Percentiles rank a stretch among this genome's conserved stretches.
Evolutionary conservation across 345 rosid species (phyloP).

Genomic region (Eucalyptus rudis): DNA sequence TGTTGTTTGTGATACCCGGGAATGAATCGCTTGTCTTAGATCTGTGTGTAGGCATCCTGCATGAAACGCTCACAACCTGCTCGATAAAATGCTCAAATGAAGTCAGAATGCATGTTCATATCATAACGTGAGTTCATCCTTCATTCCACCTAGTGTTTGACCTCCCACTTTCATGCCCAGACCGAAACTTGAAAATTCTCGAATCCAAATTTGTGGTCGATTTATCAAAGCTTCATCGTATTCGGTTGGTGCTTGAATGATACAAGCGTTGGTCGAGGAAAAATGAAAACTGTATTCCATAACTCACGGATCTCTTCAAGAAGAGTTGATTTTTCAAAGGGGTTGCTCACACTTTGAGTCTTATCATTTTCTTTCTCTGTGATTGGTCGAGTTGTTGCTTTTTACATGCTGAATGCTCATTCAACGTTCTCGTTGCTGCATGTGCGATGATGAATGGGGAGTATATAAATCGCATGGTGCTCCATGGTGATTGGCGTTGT

Average conservation of each 20-base stretch:
- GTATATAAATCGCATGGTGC: not conserved
- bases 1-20: not conserved
- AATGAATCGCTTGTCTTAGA: not conserved
- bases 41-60: not conserved
- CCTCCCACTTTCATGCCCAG: not conserved
- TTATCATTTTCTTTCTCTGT: not conserved
- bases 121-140: slow-evolving; percentile 26
- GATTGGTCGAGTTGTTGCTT: not conserved
- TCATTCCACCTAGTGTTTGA: not conserved
- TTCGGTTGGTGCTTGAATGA: not conserved
- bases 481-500: not conserved
- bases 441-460: not conserved
- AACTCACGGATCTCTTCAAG: not conserved
- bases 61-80: not conserved
- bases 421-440: not conserved
- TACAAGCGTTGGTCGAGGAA: not conserved
- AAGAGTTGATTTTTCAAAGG: not conserved
- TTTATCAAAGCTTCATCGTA: not conserved
- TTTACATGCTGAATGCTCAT: not conserved
- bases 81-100: not conserved
- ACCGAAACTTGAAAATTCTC: not conserved
- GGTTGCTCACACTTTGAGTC: not conserved
- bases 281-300: not conserved
- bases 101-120: not conserved
- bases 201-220: not conserved